Evolutionary conservation across 2,329 filamentous ascomycete species (phyloP).

Genomic region (Moelleriella libera): DNA sequence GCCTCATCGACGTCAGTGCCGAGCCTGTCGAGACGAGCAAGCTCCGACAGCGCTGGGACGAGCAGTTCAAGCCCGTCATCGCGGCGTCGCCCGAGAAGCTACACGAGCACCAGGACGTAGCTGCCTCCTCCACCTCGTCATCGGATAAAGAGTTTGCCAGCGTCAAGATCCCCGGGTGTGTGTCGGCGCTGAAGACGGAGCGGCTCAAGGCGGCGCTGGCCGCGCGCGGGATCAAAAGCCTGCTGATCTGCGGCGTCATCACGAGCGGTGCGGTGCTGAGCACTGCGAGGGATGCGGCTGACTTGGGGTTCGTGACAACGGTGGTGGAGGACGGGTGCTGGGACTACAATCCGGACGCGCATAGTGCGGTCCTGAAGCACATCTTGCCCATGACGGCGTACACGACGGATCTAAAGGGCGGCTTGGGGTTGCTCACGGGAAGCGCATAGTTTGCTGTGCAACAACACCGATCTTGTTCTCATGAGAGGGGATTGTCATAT

Average conservation of each 20-base stretch:
- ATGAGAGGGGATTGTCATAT: no score
- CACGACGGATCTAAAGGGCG: not conserved
- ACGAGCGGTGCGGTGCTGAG: constrained; percentile 6
- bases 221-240: constrained; percentile 1
- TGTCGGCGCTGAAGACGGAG: constrained; percentile 2
- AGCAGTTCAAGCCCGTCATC: constrained; percentile 2
- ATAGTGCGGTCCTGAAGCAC: constrained; percentile 1
- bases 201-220: constrained; percentile 1
- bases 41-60: constrained; percentile 3
- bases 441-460: not conserved
- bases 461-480: no score
- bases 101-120: not conserved
- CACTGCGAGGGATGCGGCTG: constrained; percentile 6
- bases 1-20: constrained; percentile 2
- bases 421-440: not conserved
- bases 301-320: constrained; percentile 6
- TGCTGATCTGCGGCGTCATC: constrained; percentile 5
- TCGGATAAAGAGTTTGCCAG: constrained; percentile 2
- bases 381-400: constrained; percentile 3
- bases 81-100: constrained; percentile 1
- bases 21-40: constrained; percentile 3
- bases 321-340: constrained; percentile 5
- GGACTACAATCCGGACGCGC: constrained; percentile 2
- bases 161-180: constrained; percentile 2
- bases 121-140: not conserved